phyloP scores from a whole-genome alignment of 1,284 basidiomycete species.

The Abortiporus biennis region DNA sequence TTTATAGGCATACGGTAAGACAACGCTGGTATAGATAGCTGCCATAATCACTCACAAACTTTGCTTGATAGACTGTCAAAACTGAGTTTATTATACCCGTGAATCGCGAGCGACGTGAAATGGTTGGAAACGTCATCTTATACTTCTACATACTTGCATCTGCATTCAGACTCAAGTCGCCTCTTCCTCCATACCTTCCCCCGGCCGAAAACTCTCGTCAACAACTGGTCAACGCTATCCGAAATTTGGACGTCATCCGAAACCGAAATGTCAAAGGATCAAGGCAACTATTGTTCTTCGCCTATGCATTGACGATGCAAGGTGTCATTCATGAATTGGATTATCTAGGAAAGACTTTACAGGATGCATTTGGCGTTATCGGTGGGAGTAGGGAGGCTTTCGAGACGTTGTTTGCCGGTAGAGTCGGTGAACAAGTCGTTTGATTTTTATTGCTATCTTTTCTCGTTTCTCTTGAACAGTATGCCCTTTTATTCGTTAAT shows the following conservation, averaged over 20 bases:
- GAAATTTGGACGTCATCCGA: constrained; percentile 81
- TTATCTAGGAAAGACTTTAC: constrained; percentile 67
- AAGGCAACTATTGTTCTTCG: constrained; percentile 86
- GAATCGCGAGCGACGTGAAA: constrained; percentile 80
- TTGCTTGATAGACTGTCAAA: constrained; percentile 53
- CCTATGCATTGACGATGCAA: constrained; percentile 90
- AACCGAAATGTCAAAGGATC: constrained; percentile 70
- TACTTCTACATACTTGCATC: constrained; percentile 87
- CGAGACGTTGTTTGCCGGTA: constrained; percentile 29
- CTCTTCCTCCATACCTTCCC: constrained; percentile 91
- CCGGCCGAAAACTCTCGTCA: constrained; percentile 82
- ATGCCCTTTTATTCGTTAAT: too few species aligned
- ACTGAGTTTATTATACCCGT: constrained; percentile 87
- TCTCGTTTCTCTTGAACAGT: too few species aligned
- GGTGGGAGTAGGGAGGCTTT: constrained; percentile 43
- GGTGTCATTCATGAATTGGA: constrained; percentile 88
- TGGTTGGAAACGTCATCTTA: constrained; percentile 91
- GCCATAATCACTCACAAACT: neutral
- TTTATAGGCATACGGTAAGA: neutral
- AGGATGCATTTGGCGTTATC: constrained; percentile 86
- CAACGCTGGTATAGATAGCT: too few species aligned
- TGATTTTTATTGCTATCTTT: too few species aligned
- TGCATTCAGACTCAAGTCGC: constrained; percentile 84
- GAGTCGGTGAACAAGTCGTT: too few species aligned
- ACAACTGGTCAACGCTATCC: constrained; percentile 74